These are phyloP conservation scores for Circinella umbellata DNA, from an alignment of 371 early-diverging fungal genomes.

Conservation along the genomic window DNA sequence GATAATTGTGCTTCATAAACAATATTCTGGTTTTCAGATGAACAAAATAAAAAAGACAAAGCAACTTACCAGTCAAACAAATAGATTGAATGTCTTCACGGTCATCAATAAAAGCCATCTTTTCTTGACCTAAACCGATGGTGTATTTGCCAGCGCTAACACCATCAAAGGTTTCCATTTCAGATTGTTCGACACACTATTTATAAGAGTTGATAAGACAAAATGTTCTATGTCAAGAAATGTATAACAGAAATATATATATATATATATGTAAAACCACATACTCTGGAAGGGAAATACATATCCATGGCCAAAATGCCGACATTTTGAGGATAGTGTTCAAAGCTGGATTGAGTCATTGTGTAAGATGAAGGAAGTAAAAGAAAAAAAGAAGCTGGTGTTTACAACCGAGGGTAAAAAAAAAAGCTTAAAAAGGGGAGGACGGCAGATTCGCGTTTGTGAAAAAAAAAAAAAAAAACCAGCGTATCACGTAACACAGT, in stretches of 20 bases:
- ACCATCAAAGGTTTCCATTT: constrained; percentile 89
- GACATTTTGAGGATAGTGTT: constrained; percentile 77
- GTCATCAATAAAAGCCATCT: constrained; percentile 96
- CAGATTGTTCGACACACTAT: constrained; percentile 88
- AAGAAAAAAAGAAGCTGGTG: constrained; percentile 1
- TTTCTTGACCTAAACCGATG: constrained; percentile 94
- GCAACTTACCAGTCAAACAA: constrained; percentile 78
- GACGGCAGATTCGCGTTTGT: background rate
- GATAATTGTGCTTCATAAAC: background rate
- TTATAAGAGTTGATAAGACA: too few species aligned
- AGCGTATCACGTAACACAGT: background rate
- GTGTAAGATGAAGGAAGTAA: constrained; percentile 7
- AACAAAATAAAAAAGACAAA: background rate
- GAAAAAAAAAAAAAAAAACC: background rate
- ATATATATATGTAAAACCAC: constrained; percentile 4
- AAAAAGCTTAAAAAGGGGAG: constrained; percentile 13
- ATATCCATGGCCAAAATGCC: constrained; percentile 93
- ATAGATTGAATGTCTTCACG: constrained; percentile 96
- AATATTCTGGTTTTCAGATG: background rate
- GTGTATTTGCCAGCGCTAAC: constrained; percentile 97
- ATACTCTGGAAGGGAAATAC: constrained; percentile 84
- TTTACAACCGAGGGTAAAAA: background rate
- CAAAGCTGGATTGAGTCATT: constrained; percentile 40
- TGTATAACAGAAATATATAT: too few species aligned
- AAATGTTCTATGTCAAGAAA: too few species aligned